These are phyloP conservation scores for Globisporangium mamillatum DNA, from an alignment of 352 stramenopile species.

Conservation along the genomic window DNA sequence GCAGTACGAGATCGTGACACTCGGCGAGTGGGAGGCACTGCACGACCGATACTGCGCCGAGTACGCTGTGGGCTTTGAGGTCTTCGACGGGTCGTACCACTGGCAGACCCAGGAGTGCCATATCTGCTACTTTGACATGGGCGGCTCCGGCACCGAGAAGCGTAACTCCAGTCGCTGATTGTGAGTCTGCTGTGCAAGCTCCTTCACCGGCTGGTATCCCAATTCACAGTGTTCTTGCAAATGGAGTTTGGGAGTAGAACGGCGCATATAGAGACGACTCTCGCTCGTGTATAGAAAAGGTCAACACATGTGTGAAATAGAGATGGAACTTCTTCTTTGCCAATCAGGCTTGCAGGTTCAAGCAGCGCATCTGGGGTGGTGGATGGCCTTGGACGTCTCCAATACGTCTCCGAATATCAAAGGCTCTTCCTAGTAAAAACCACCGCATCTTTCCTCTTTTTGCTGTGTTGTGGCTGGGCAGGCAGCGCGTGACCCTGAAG, in stretches of 20 bases:
- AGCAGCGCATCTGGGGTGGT: neutral
- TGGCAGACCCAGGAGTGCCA: slow-evolving; percentile 80
- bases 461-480: neutral
- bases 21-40: slow-evolving; percentile 78
- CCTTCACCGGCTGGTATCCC: neutral
- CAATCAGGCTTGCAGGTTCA: neutral
- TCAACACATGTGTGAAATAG: neutral
- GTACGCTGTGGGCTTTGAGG: slow-evolving; percentile 79
- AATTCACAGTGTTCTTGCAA: neutral
- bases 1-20: slow-evolving; percentile 87
- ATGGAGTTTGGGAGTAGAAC: neutral
- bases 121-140: slow-evolving; percentile 79
- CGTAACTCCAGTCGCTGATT: slow-evolving; percentile 44
- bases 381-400: neutral
- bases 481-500: neutral
- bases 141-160: slow-evolving; percentile 29
- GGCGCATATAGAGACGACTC: neutral
- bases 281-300: neutral
- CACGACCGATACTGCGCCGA: slow-evolving; percentile 77
- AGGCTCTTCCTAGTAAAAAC: neutral
- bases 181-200: neutral
- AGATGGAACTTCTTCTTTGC: neutral
- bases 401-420: neutral
- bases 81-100: slow-evolving; percentile 77
- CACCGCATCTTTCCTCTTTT: neutral